Evolutionary conservation across 2,329 filamentous ascomycete genomes (phyloP), one percentile per base, ranked within the genome.

Genomic region (Fusarium nodosum): DNA sequence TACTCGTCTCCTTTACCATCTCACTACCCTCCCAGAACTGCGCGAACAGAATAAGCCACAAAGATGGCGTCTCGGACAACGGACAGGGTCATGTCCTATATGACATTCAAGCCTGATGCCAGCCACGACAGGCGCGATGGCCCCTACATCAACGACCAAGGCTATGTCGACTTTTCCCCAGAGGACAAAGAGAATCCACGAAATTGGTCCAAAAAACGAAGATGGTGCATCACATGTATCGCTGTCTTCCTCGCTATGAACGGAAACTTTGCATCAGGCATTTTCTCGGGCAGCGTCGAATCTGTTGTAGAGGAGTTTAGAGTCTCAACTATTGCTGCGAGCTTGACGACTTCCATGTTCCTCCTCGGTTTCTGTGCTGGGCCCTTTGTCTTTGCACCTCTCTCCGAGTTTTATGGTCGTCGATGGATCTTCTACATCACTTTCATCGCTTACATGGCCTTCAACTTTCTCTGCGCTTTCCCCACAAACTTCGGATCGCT

Each of bases 321-420:
- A 18, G 80, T 88, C 3, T 86, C 84, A 0, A 66, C 59, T 8
- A 82, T 83, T 61, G 84, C 79, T 4, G 83, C 83, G 0, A 81
- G 80, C 3, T 78, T 88, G 11, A 84, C 84, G 2, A 84, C 86
- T 44, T 86, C 85, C 0, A 73, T 88, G 12, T 88, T 87, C 68
- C 78, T 88, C 28, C 78, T 88, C 6, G 86, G 78, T 6, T 90
- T 89, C 75, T 85, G 84, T 64, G 82, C 85, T 3, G 88, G 88
- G 0, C 88, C 88, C 0, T 77, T 90, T 4, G 50, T 88, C 4
- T 89, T 87, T 70, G 87, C 86, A 2, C 87, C 87, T 0, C 72
- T 88, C 22, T 85, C 82, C 38, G 87, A 89, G 74, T 85, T 88
- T 60, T 88, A 85, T 73, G 85, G 86, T 15, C 79, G 86, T 10